A percentile compares a stretch with the other conserved stretches of the same genome.
phyloP scores from a whole-genome alignment of 2,329 filamentous ascomycete genomes.

The Fusarium subglutinans region DNA sequence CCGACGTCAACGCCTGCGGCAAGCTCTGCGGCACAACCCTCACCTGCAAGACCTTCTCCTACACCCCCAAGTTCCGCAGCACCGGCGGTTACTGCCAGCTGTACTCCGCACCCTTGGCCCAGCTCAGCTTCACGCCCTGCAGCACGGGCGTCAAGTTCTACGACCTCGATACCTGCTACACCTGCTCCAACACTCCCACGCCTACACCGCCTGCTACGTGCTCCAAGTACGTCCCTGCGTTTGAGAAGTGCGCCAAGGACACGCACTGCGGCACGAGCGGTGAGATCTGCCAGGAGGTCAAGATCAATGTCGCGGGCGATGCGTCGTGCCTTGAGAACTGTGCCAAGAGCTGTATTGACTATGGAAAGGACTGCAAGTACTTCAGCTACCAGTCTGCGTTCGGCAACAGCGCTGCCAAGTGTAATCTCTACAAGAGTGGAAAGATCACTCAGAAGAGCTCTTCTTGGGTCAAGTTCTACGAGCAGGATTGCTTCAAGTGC shows the following conservation, averaged over 20 bases:
- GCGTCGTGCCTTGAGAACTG: constrained; percentile 23
- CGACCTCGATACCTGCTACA: constrained; percentile 21
- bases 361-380: constrained; percentile 9
- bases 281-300: constrained; percentile 10
- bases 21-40: constrained; percentile 1
- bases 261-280: constrained; percentile 21
- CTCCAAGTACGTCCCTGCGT: constrained; percentile 21
- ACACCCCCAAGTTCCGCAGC: background rate
- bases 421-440: constrained; percentile 23
- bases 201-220: constrained; percentile 10
- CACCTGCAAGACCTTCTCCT: constrained; percentile 25
- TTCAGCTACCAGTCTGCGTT: constrained; percentile 17
- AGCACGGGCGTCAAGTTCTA: constrained; percentile 23
- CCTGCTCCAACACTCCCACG: background rate
- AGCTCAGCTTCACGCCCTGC: constrained; percentile 10
- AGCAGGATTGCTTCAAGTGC: constrained; percentile 28
- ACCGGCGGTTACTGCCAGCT: constrained; percentile 6
- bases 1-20: background rate
- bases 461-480: constrained; percentile 23
- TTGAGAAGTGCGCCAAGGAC: constrained; percentile 2
- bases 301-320: constrained; percentile 6
- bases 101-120: background rate
- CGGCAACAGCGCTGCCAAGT: constrained; percentile 12
- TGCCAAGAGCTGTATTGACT: constrained; percentile 32
- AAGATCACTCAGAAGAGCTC: background rate